Base-by-base conservation (phyloP, 164 flowering plant genomes). In the Malania oleifera region DNA sequence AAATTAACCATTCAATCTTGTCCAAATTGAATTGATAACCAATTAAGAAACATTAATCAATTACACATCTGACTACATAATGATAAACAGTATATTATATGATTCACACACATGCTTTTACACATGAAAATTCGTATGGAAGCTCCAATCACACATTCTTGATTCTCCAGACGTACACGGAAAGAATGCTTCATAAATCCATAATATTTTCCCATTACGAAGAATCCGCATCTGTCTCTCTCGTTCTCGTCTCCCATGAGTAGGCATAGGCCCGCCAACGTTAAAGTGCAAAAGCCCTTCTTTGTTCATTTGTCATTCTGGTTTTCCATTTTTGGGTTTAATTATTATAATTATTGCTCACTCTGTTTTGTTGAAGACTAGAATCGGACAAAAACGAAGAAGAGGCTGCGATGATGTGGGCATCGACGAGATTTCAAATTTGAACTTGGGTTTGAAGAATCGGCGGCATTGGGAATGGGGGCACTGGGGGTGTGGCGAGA, bases 401-500 rank as follows among this genome's bases (percentile, higher is more conserved):
- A 43, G n/a, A n/a, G n/a, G 2, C 8, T 50, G 54, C 27, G 26
- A 46, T 25, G 26, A 46, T 25, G 56, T 60, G 68, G 62, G 66
- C 52, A 26, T 40, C 27, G 52, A 56, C 9, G 50, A 60, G 43
- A 43, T 20, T 34, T 49, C 34, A n/a, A 54, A 29, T 52, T 51
- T 25, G 52, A 54, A 39, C 40, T 44, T 41, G 72, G 76, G 63
- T 65, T 73, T 66, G 54, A 54, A 57, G 57, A 26, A 60, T 59
- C 28, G 45, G 71, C 46, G 50, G 63, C 52, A 43, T 62, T 68
- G 37, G 49, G 34, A 34, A 11, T 46, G 23, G 41, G 4, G 28
- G 18, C 50, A 26, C 34, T 40, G 24, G 17, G 22, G 18, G 37
- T 19, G 37, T 43, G 9, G 40, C 3, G 10, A 24, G 14, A 44